These are phyloP conservation scores for Magnaporthiopsis rhizophila DNA, from an alignment of 2,329 filamentous ascomycete genomes.

Conservation along the genomic window DNA sequence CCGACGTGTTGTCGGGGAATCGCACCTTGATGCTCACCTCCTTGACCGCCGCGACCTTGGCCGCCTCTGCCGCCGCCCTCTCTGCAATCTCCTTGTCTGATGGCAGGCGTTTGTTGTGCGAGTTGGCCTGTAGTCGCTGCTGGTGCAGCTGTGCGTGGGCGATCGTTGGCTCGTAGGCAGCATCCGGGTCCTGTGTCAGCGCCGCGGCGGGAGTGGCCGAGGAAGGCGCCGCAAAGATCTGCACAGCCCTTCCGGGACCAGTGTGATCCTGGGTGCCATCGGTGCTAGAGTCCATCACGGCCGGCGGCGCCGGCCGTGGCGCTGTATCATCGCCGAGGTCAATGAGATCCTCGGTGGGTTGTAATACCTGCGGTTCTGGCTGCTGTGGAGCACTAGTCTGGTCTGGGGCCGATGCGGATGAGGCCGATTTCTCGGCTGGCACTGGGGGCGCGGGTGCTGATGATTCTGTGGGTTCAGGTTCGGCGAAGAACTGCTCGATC, in stretches of 20 bases:
- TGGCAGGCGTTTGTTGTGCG: slow-evolving; percentile 67
- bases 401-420: background rate
- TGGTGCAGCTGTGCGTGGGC: slow-evolving; percentile 71
- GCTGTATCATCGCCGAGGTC: background rate
- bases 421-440: background rate
- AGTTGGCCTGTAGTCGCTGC: slow-evolving; percentile 49
- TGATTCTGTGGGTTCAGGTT: slow-evolving; percentile 6
- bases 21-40: slow-evolving; percentile 71
- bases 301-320: too few species aligned
- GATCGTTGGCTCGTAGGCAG: slow-evolving; percentile 69
- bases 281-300: background rate
- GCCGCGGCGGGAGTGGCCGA: slow-evolving; percentile 70
- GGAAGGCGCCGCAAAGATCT: slow-evolving; percentile 71
- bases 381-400: background rate
- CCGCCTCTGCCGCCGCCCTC: slow-evolving; percentile 56
- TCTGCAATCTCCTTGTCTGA: slow-evolving; percentile 77
- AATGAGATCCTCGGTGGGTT: background rate
- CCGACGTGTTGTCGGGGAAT: slow-evolving; percentile 77
- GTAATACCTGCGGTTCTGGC: background rate
- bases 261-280: background rate
- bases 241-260: slow-evolving; percentile 40
- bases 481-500: slow-evolving; percentile 67
- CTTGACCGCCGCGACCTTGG: slow-evolving; percentile 57
- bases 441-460: slow-evolving; percentile 9
- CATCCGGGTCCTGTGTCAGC: slow-evolving; percentile 55